These are phyloP conservation scores for Euphrasia confusa DNA, from an alignment of 257 asterid genomes.

Conservation along the genomic window DNA sequence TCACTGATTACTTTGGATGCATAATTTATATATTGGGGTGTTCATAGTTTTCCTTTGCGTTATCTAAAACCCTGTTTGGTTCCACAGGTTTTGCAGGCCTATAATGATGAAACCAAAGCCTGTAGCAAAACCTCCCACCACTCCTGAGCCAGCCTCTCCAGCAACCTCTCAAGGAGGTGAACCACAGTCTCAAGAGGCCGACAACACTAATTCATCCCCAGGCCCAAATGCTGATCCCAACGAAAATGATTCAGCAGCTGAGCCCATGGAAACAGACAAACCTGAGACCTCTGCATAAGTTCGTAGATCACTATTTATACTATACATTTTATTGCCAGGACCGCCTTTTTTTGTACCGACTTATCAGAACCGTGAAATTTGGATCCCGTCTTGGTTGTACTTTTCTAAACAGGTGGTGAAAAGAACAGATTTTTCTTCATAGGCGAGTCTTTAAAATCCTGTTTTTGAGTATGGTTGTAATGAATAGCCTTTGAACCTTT, in stretches of 20 bases:
- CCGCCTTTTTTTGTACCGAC: constrained; percentile 16
- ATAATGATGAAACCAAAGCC: constrained; percentile 78
- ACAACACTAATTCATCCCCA: constrained; percentile 22
- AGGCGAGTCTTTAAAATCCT: constrained; percentile 10
- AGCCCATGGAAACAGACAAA: constrained; percentile 73
- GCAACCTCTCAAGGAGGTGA: constrained; percentile 53
- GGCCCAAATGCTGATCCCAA: constrained; percentile 22
- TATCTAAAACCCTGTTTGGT: background rate
- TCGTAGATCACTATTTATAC: constrained; percentile 1
- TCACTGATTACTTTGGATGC: too few relatives aligned
- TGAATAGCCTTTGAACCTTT: too few relatives aligned
- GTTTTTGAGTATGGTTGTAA: constrained; percentile 27
- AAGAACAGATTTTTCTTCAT: background rate
- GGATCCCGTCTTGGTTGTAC: background rate
- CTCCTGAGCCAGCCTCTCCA: constrained; percentile 57
- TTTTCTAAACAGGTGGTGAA: background rate
- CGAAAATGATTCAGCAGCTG: constrained; percentile 34
- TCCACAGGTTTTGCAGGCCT: constrained; percentile 68
- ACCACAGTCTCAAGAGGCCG: constrained; percentile 43
- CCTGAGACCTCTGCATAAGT: constrained; percentile 30
- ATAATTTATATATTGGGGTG: too few relatives aligned
- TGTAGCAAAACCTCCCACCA: constrained; percentile 41
- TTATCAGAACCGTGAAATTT: background rate
- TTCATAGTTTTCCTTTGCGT: too few relatives aligned
- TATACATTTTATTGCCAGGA: background rate